Base-by-base conservation (phyloP, 192 early-diverging fungal species). In the Entomortierella beljakovae region DNA sequence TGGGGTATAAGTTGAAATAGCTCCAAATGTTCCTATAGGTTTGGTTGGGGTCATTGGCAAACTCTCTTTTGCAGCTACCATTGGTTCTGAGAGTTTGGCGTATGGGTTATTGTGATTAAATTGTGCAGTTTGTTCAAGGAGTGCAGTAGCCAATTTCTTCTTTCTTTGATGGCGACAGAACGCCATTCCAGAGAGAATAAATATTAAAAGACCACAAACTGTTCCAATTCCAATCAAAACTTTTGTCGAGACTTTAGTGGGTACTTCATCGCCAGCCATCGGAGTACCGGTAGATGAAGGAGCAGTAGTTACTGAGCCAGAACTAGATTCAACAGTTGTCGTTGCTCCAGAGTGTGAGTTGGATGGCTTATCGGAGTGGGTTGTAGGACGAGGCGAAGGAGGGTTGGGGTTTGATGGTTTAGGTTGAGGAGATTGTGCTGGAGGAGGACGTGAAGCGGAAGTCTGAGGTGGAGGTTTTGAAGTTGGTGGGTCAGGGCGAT, bases 1-100 rank as follows among this genome's bases (percentile, higher is more conserved):
- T 7, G 88, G 88, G 25, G 80, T 84, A 43, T 87, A 87, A 6
- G 82, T 86, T 15, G 80, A 60, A 3, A 84, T 55, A 6, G 86
- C 86, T 25, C 43, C 75, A 40, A 73, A 89, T 26, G 81, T 75
- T 29, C 86, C 85, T 8, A 85, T 6, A 1, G 86, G 73, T 35
- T 80, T 74, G 32, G 73, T 75, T 9, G 75, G 70, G 26, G 54
- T 77, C 69, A 57, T 69, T 10, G 61, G 50, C 23, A 58, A 38
- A 33, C 42, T 68, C 67, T 69, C 77, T 59, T 67, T 70, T 33
- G 66, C 50, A 3, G 60, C 22, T 11, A 37, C 33, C 6, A 22
- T 38, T 16, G 61, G 48, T 22, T 71, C 70, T 7, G 80, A 61
- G 10, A 76, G 7, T 54, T 68, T 71, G 42, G 71, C 83, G 43